These are phyloP conservation scores for Pseudohyphozyma bogoriensis DNA, from an alignment of 768 basidiomycete genomes.

Conservation along the genomic window DNA sequence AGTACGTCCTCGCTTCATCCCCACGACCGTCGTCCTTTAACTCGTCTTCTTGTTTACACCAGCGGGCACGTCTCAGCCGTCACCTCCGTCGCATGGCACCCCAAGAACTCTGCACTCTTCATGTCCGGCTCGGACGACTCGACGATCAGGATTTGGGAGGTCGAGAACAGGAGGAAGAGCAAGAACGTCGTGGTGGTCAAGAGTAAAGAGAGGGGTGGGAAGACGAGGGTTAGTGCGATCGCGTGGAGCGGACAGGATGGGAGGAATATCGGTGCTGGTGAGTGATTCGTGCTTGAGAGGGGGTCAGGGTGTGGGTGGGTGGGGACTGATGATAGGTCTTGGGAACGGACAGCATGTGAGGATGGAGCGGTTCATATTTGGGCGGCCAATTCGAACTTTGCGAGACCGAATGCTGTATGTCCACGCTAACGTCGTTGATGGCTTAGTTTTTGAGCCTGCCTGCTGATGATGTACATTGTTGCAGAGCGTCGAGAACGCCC, in stretches of 20 bases:
- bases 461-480: not conserved
- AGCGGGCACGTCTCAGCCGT: slow-evolving; percentile 93
- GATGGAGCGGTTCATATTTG: slow-evolving; percentile 92
- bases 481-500: slow-evolving; percentile 74
- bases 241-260: slow-evolving; percentile 84
- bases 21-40: not conserved
- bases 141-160: slow-evolving; percentile 96
- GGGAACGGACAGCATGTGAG: slow-evolving; percentile 43
- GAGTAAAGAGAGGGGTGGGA: slow-evolving; percentile 84
- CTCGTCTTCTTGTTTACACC: too few relatives aligned
- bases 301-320: not conserved
- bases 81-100: slow-evolving; percentile 85
- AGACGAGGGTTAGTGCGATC: slow-evolving; percentile 81
- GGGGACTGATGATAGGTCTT: too few relatives aligned
- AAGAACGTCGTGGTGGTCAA: slow-evolving; percentile 94
- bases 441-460: not conserved
- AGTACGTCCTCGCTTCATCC: slow-evolving; percentile 48
- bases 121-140: slow-evolving; percentile 93
- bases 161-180: slow-evolving; percentile 82
- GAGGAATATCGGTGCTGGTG: slow-evolving; percentile 62
- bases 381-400: slow-evolving; percentile 85
- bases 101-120: slow-evolving; percentile 69
- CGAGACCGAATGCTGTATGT: slow-evolving; percentile 55
- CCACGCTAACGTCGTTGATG: not conserved
- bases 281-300: slow-evolving; percentile 32